phyloP scores from a whole-genome alignment of 2,329 filamentous ascomycete genomes.

The Nemania abortiva region DNA sequence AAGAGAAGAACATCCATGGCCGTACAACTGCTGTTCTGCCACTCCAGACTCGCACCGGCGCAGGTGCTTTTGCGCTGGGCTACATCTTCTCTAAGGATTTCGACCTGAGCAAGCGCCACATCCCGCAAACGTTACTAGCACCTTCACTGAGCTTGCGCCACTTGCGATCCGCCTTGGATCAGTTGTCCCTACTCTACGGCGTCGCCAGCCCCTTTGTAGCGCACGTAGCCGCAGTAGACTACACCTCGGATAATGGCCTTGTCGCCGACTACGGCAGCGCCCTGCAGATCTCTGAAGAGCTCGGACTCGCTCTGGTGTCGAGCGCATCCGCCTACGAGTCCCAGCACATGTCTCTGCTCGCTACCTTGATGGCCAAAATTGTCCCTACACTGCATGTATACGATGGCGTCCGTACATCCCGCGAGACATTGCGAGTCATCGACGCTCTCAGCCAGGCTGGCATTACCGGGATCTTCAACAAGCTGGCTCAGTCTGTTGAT shows the following conservation, averaged over 20 bases:
- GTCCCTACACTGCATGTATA: conserved; percentile 90
- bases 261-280: conserved; percentile 89
- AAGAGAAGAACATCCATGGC: conserved; percentile 84
- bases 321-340: conserved; percentile 90
- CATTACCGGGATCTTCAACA: conserved; percentile 75
- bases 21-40: conserved; percentile 81
- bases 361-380: conserved; percentile 81
- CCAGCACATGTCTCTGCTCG: conserved; percentile 94
- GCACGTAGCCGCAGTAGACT: conserved; percentile 92
- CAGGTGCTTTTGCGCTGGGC: conserved; percentile 89
- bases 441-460: conserved; percentile 82
- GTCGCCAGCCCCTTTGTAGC: conserved; percentile 93
- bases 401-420: conserved; percentile 84
- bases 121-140: conserved; percentile 91
- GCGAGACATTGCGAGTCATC: conserved; percentile 84
- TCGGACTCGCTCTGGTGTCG: conserved; percentile 86
- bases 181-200: conserved; percentile 90
- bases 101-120: conserved; percentile 87
- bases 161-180: conserved; percentile 86
- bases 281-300: conserved; percentile 85
- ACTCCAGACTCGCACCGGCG: conserved; percentile 88
- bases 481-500: conserved; percentile 70
- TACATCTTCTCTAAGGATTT: conserved; percentile 99
- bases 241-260: conserved; percentile 75
- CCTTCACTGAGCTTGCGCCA: conserved; percentile 85